phyloP scores from a whole-genome alignment of 2,329 filamentous ascomycete genomes.

The Trichoderma semiorbis region DNA sequence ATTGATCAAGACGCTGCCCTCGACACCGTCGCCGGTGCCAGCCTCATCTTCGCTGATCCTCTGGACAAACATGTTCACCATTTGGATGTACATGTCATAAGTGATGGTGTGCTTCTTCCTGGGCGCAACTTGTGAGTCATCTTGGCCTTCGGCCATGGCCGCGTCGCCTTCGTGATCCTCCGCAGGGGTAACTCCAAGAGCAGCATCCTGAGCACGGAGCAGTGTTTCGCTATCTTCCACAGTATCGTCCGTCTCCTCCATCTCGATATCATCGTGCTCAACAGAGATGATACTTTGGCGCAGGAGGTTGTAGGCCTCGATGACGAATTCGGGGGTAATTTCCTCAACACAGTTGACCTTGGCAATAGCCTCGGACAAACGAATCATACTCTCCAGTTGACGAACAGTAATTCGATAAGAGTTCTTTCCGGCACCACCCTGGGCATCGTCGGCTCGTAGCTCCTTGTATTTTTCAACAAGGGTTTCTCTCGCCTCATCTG shows the following conservation, averaged over 20 bases:
- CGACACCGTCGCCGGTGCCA: slow-evolving; percentile 73
- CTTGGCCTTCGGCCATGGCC: slow-evolving; percentile 36
- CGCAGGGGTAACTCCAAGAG: slow-evolving; percentile 44
- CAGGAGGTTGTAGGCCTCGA: slow-evolving; percentile 87
- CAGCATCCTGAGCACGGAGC: slow-evolving; percentile 37
- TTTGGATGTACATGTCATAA: slow-evolving; percentile 90
- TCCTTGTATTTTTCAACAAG: slow-evolving; percentile 95
- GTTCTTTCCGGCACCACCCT: slow-evolving; percentile 90
- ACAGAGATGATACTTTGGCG: slow-evolving; percentile 95
- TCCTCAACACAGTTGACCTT: slow-evolving; percentile 96
- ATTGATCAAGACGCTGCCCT: slow-evolving; percentile 73
- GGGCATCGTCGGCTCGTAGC: slow-evolving; percentile 85
- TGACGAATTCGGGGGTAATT: slow-evolving; percentile 78
- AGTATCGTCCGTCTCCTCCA: slow-evolving; percentile 70
- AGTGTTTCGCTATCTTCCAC: slow-evolving; percentile 46
- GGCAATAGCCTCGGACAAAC: slow-evolving; percentile 93
- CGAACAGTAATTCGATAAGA: slow-evolving; percentile 96
- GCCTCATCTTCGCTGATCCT: slow-evolving; percentile 81
- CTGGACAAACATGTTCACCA: slow-evolving; percentile 81
- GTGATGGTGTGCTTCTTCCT: slow-evolving; percentile 80
- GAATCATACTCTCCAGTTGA: slow-evolving; percentile 93
- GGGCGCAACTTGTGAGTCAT: slow-evolving; percentile 28
- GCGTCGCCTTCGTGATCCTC: slow-evolving; percentile 47
- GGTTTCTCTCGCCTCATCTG: slow-evolving; percentile 76
- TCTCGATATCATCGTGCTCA: slow-evolving; percentile 94